These are phyloP conservation scores for Volutella citrinella DNA, from an alignment of 2,329 filamentous ascomycete species.

Conservation along the genomic window DNA sequence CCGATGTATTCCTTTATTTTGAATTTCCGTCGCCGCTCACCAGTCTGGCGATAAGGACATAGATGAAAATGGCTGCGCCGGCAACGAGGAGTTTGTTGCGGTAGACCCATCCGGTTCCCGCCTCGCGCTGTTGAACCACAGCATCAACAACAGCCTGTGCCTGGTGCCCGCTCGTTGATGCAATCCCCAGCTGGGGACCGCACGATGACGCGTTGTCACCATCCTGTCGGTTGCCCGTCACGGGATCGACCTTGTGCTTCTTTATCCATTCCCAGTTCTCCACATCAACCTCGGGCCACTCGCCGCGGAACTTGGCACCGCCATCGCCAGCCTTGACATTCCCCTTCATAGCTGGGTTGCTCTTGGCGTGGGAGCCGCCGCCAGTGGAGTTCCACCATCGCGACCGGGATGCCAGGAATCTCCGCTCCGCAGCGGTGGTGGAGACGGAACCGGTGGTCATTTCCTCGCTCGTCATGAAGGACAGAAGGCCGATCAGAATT, in stretches of 20 bases:
- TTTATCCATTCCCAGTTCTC: slow-evolving; percentile 94
- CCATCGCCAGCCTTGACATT: slow-evolving; percentile 91
- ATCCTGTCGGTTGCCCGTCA: slow-evolving; percentile 62
- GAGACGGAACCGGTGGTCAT: slow-evolving; percentile 94
- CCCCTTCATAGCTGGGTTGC: slow-evolving; percentile 58
- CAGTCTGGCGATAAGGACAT: slow-evolving; percentile 77
- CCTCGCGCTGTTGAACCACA: slow-evolving; percentile 71
- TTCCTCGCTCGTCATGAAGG: slow-evolving; percentile 98
- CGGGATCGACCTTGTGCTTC: slow-evolving; percentile 73
- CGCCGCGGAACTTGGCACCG: slow-evolving; percentile 80
- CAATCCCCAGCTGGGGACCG: slow-evolving; percentile 55
- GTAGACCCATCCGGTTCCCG: slow-evolving; percentile 77
- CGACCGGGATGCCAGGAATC: slow-evolving; percentile 71
- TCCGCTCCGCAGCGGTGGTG: slow-evolving; percentile 73
- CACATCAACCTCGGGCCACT: slow-evolving; percentile 86
- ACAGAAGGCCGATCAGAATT: slow-evolving; percentile 88
- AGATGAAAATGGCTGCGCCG: slow-evolving; percentile 70
- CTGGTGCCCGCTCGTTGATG: slow-evolving; percentile 59
- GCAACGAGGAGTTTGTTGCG: slow-evolving; percentile 75
- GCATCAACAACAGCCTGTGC: slow-evolving; percentile 73
- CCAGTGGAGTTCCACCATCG: slow-evolving; percentile 98
- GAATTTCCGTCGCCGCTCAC: slow-evolving; percentile 48
- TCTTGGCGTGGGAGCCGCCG: slow-evolving; percentile 67
- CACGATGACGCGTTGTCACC: slow-evolving; percentile 50
- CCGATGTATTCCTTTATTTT: not conserved